Evolutionary conservation across 331 rosid species (phyloP).

Genomic region (Acacia pycnantha): DNA sequence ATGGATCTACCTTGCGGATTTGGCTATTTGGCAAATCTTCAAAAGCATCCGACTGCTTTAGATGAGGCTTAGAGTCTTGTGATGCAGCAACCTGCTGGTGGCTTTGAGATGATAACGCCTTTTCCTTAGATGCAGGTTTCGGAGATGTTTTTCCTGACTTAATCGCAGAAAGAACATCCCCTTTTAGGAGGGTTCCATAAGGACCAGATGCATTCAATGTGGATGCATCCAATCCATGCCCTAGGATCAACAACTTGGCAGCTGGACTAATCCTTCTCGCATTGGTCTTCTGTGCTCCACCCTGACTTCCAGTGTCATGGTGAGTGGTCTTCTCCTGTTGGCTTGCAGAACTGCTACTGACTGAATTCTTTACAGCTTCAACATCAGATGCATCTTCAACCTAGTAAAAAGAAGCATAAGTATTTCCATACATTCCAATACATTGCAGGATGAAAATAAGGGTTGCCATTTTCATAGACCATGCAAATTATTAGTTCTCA

Average conservation of each 20-base stretch:
- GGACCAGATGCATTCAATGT: constrained; percentile 78
- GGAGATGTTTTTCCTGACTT: constrained; percentile 68
- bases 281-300: constrained; percentile 40
- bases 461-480: constrained; percentile 8
- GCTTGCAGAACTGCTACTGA: constrained; percentile 46
- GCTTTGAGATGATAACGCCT: constrained; percentile 50
- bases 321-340: constrained; percentile 55
- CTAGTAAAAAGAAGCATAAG: constrained; percentile 41
- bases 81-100: constrained; percentile 43
- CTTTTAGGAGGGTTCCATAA: constrained; percentile 81
- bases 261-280: constrained; percentile 81
- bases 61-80: constrained; percentile 44
- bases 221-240: constrained; percentile 78
- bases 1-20: constrained; percentile 77
- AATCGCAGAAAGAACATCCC: constrained; percentile 86
- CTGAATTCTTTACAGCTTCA: constrained; percentile 64
- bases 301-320: constrained; percentile 41
- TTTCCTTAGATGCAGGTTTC: constrained; percentile 59
- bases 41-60: constrained; percentile 61
- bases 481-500: not conserved
- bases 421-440: constrained; percentile 28
- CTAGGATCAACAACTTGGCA: constrained; percentile 77
- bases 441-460: constrained; percentile 16
- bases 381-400: constrained; percentile 84
- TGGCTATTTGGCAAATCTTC: constrained; percentile 90